These are phyloP conservation scores for Lipomyces sp. DNA, from an alignment of 805 yeast species.

Conservation along the genomic window DNA sequence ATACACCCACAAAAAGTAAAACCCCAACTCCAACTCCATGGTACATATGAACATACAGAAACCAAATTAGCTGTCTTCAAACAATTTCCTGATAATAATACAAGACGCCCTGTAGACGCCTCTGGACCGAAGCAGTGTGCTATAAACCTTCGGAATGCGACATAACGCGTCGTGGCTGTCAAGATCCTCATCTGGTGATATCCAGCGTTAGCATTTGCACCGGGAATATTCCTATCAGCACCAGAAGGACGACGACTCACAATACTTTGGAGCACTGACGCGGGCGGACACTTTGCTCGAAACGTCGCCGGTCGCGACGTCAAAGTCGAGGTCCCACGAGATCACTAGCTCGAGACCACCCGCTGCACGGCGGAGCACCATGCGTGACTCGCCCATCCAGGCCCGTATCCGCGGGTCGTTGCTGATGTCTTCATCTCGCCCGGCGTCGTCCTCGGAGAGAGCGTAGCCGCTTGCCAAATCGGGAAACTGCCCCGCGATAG, in stretches of 20 bases:
- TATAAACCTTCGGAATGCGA: constrained; percentile 13
- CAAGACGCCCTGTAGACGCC: constrained; percentile 20
- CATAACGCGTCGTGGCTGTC: constrained; percentile 6
- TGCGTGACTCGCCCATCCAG: constrained; percentile 18
- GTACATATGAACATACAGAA: too few species aligned
- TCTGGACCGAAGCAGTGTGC: constrained; percentile 6
- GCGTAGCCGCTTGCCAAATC: neutral
- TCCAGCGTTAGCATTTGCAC: neutral
- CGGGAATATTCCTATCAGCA: neutral
- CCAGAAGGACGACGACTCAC: constrained; percentile 6
- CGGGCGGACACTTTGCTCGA: constrained; percentile 9
- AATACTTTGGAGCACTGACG: constrained; percentile 9
- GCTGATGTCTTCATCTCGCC: constrained; percentile 2
- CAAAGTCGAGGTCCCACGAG: constrained; percentile 20
- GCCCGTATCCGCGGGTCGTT: neutral
- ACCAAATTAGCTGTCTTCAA: too few species aligned
- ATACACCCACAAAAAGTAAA: too few species aligned
- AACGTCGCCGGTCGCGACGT: constrained; percentile 18
- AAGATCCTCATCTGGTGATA: constrained; percentile 20
- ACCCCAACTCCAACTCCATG: too few species aligned
- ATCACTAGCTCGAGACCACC: constrained; percentile 11
- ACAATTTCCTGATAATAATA: constrained; percentile 16
- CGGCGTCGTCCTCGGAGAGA: neutral
- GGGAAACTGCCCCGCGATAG: neutral
- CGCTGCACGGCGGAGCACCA: neutral